Percentiles rank a stretch among this genome's conserved stretches.
Evolutionary conservation across 148 eudicot species (phyloP).

Genomic region (Silene uniflora): DNA sequence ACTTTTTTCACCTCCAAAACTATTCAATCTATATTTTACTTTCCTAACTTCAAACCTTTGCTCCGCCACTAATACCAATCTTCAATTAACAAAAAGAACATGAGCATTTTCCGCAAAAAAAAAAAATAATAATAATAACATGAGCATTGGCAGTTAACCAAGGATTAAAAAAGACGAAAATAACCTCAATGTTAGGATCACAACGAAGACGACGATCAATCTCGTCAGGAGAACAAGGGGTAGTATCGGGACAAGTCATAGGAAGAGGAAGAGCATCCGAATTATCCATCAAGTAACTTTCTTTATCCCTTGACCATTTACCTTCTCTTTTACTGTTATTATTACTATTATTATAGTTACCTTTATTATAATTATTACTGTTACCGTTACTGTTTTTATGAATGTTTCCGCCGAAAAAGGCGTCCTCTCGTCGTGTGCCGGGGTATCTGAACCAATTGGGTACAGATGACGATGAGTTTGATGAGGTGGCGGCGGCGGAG

Average conservation of each 20-base stretch:
- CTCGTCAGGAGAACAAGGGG: conserved; percentile 57
- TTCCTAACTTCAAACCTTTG: too few relatives aligned
- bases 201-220: conserved; percentile 67
- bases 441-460: conserved; percentile 46
- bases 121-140: too few relatives aligned
- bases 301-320: conserved; percentile 66
- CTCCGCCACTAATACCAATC: too few relatives aligned
- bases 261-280: conserved; percentile 78
- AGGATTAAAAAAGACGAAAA: conserved; percentile 1
- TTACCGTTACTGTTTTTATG: not conserved
- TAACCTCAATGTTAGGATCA: conserved; percentile 59
- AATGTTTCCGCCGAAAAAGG: conserved; percentile 9
- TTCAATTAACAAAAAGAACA: too few relatives aligned
- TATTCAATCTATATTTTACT: too few relatives aligned
- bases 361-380: not conserved
- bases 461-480: conserved; percentile 14
- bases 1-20: too few relatives aligned
- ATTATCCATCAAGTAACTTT: conserved; percentile 73
- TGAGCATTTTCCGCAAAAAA: too few relatives aligned
- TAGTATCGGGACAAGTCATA: conserved; percentile 66
- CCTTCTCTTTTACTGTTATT: conserved; percentile 47
- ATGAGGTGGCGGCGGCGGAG: conserved; percentile 28
- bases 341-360: not conserved
- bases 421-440: conserved; percentile 34
- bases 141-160: too few relatives aligned